phyloP scores from a whole-genome alignment of 345 rosid species.

The Dipteronia sinensis region DNA sequence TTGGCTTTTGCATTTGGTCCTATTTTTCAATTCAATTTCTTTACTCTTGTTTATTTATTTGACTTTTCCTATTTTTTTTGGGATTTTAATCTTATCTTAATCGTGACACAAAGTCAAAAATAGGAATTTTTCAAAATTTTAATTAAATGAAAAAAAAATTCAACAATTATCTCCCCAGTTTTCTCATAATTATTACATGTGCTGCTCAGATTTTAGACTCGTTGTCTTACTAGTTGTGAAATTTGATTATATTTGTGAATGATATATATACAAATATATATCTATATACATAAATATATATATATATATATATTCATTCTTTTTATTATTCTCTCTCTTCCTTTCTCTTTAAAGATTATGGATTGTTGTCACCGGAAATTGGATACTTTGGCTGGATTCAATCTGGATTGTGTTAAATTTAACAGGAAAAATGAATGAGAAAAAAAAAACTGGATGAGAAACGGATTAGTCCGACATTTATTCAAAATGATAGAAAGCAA shows the following conservation, averaged over 20 bases:
- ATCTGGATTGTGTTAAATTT: too few species aligned
- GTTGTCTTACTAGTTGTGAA: background rate
- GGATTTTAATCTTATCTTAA: conserved; percentile 3
- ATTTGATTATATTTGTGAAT: background rate
- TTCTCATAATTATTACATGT: background rate
- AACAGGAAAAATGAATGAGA: too few species aligned
- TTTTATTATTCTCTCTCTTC: too few species aligned
- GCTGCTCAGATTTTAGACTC: background rate
- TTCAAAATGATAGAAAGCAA: too few species aligned
- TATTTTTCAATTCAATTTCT: conserved; percentile 4
- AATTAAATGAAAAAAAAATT: background rate
- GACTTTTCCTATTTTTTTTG: conserved; percentile 9
- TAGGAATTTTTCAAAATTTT: background rate
- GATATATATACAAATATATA: too few species aligned
- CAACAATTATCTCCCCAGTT: background rate
- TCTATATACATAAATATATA: too few species aligned
- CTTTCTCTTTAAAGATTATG: too few species aligned
- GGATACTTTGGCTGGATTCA: too few species aligned
- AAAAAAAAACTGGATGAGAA: too few species aligned
- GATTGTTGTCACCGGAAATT: too few species aligned
- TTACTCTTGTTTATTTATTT: background rate
- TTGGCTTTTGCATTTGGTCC: conserved; percentile 1
- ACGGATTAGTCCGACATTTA: too few species aligned
- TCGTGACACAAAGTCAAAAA: background rate
- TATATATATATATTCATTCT: too few species aligned